phyloP scores from a whole-genome alignment of 2,329 filamentous ascomycete genomes.

The Endoconidiophora laricicola region DNA sequence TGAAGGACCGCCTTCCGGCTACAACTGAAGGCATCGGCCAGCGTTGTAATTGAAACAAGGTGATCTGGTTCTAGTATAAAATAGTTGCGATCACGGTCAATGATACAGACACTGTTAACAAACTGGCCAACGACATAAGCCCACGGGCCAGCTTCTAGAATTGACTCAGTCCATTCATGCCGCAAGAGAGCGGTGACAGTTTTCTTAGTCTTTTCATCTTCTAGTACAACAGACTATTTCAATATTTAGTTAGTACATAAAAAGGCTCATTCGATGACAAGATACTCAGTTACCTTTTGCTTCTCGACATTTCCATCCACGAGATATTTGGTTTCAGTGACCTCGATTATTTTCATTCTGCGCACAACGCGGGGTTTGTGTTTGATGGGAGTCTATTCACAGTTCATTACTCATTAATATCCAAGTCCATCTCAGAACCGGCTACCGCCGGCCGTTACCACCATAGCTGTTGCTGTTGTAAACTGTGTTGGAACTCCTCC shows the following conservation, averaged over 20 bases:
- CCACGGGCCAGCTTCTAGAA: slow-evolving; percentile 55
- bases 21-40: slow-evolving; percentile 92
- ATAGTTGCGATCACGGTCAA: slow-evolving; percentile 71
- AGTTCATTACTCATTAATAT: slow-evolving; percentile 12
- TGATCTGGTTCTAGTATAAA: slow-evolving; percentile 90
- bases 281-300: slow-evolving; percentile 9
- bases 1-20: slow-evolving; percentile 82
- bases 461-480: neutral
- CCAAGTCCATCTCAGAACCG: neutral
- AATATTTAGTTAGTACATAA: slow-evolving; percentile 13
- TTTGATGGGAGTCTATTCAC: slow-evolving; percentile 7
- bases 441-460: neutral
- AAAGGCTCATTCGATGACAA: neutral
- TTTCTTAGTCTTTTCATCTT: slow-evolving; percentile 54
- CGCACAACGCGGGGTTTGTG: slow-evolving; percentile 8
- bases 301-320: neutral
- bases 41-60: slow-evolving; percentile 82
- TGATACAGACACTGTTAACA: slow-evolving; percentile 53
- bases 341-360: slow-evolving; percentile 10
- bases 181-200: slow-evolving; percentile 58
- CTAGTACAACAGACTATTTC: slow-evolving; percentile 59
- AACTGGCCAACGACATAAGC: slow-evolving; percentile 79
- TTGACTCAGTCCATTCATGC: slow-evolving; percentile 73
- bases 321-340: slow-evolving; percentile 4
- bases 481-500: neutral